phyloP scores from a whole-genome alignment of 179 eudicot species.

The Silene vulgaris region DNA sequence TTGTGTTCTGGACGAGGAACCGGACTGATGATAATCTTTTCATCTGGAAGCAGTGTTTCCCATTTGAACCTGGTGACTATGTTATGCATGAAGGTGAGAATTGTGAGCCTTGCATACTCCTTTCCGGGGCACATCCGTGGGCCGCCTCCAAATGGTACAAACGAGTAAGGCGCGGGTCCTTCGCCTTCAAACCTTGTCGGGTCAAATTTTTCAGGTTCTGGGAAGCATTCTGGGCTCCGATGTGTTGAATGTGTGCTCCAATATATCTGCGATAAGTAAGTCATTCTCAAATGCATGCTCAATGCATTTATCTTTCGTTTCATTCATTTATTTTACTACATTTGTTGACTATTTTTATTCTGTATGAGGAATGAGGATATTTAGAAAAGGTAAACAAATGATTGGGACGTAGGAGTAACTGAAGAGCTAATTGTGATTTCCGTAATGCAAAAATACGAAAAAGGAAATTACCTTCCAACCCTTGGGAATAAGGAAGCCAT shows the following conservation, averaged over 20 bases:
- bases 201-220: constrained; percentile 13
- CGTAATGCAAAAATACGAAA: background rate
- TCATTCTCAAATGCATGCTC: too few species aligned
- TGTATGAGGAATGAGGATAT: too few species aligned
- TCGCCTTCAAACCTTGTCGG: constrained; percentile 17
- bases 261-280: background rate
- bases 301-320: too few species aligned
- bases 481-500: constrained; percentile 18
- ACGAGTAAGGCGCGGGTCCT: constrained; percentile 17
- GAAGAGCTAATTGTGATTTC: too few species aligned
- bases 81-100: constrained; percentile 18
- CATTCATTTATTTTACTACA: too few species aligned
- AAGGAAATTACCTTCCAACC: constrained; percentile 15
- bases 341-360: too few species aligned
- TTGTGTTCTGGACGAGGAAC: constrained; percentile 14
- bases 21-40: constrained; percentile 17
- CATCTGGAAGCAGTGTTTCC: constrained; percentile 10
- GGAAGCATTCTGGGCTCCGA: constrained; percentile 17
- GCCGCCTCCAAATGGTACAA: constrained; percentile 20
- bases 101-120: constrained; percentile 17
- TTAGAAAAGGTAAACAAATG: too few species aligned
- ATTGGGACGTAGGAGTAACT: too few species aligned
- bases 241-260: constrained; percentile 21
- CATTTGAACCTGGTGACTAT: constrained; percentile 19
- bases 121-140: constrained; percentile 19